Percentiles rank a stretch among this genome's conserved stretches.
phyloP scores from a whole-genome alignment of 257 asterid genomes.

The Apocynum venetum region DNA sequence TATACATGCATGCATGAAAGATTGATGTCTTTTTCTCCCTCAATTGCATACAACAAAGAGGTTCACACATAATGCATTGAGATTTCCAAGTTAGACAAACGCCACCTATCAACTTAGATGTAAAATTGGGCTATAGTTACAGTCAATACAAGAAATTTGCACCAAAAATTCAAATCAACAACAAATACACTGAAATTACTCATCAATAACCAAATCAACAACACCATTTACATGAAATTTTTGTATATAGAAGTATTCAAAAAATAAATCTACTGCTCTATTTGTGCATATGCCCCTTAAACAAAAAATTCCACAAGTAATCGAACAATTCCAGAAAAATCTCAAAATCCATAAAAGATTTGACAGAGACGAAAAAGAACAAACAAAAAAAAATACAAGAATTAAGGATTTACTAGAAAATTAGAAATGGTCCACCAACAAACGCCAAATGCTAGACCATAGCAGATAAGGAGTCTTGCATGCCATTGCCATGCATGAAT shows the following conservation, averaged over 20 bases:
- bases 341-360: background rate
- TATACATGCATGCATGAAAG: background rate
- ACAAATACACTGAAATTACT: background rate
- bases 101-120: background rate
- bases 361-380: background rate
- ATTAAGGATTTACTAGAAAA: background rate
- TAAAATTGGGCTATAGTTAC: background rate
- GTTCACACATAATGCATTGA: background rate
- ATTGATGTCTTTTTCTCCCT: background rate
- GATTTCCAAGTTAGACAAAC: background rate
- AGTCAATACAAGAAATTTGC: background rate
- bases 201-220: background rate
- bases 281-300: background rate
- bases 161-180: background rate
- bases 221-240: background rate
- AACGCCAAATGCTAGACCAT: background rate
- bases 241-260: background rate
- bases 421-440: background rate
- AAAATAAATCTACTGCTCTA: background rate
- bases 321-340: background rate
- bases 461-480: background rate
- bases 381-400: background rate
- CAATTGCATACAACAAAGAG: background rate
- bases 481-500: conserved; percentile 2
- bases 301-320: background rate